These are phyloP conservation scores for Paramyrothecium sp. DNA, from an alignment of 2,329 filamentous ascomycete species.

Conservation along the genomic window DNA sequence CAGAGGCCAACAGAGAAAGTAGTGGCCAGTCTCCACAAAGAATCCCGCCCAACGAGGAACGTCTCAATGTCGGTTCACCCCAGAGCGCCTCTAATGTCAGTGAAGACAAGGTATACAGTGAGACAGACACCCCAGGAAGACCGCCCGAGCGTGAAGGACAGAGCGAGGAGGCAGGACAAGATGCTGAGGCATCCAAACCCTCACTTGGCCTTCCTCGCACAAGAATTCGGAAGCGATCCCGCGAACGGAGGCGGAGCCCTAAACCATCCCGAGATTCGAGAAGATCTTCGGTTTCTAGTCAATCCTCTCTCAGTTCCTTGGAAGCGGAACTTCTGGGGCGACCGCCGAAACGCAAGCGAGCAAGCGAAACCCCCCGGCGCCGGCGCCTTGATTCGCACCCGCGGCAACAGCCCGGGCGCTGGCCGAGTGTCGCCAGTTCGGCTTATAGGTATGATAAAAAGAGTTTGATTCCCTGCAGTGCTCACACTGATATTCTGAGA, in stretches of 20 bases:
- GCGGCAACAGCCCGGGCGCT: not conserved
- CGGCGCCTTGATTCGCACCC: slow-evolving; percentile 10
- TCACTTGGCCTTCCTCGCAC: slow-evolving; percentile 8
- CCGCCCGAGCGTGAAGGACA: not conserved
- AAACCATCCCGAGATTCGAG: slow-evolving; percentile 21
- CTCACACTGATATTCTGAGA: slow-evolving; percentile 10
- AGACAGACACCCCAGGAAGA: no score
- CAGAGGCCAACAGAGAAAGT: no score
- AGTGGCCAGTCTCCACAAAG: no score
- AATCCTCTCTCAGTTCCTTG: slow-evolving; percentile 34
- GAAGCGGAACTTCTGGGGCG: slow-evolving; percentile 36
- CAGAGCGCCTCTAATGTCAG: no score
- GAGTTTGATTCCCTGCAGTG: not conserved
- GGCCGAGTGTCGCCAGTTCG: slow-evolving; percentile 17
- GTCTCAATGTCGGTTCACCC: no score
- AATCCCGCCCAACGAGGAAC: no score
- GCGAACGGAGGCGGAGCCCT: slow-evolving; percentile 13
- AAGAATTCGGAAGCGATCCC: not conserved
- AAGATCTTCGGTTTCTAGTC: slow-evolving; percentile 26
- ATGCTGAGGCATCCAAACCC: slow-evolving; percentile 9
- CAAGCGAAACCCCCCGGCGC: slow-evolving; percentile 18
- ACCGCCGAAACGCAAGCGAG: slow-evolving; percentile 26
- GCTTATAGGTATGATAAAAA: slow-evolving; percentile 31
- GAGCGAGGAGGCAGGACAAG: slow-evolving; percentile 4
- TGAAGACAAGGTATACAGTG: no score